These are phyloP conservation scores for Limnomonas spitsbergensis DNA, from an alignment of 139 green algal genomes.

Conservation along the genomic window DNA sequence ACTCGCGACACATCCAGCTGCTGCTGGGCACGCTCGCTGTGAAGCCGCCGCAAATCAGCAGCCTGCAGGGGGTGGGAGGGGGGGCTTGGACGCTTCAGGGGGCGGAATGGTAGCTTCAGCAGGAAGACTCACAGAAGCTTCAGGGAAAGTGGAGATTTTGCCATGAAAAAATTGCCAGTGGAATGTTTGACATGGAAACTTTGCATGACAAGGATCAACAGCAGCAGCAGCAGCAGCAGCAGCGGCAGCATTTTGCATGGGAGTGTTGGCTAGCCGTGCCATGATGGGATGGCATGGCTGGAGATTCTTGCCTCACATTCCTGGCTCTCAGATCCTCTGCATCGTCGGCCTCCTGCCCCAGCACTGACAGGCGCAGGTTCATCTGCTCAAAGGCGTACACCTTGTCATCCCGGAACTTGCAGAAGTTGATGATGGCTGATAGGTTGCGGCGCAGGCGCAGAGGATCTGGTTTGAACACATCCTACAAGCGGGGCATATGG, in stretches of 20 bases:
- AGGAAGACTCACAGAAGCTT: no score
- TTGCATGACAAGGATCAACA: no score
- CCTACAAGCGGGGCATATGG: constrained; percentile 45
- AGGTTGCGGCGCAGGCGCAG: constrained; percentile 71
- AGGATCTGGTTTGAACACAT: constrained; percentile 87
- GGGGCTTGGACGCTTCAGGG: no score
- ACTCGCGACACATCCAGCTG: constrained; percentile 52
- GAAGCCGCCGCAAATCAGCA: constrained; percentile 54
- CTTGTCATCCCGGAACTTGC: constrained; percentile 91
- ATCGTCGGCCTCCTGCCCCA: constrained; percentile 41
- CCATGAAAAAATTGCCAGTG: no score
- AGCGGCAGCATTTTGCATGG: no score
- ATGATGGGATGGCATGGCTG: no score
- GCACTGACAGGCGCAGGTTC: constrained; percentile 24
- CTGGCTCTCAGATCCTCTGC: constrained; percentile 43
- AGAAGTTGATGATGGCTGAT: constrained; percentile 92
- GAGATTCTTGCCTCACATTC: constrained; percentile 47
- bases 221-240: no score
- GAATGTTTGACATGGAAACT: no score
- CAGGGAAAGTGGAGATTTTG: no score
- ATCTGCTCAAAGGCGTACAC: constrained; percentile 10
- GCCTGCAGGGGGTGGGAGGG: constrained; percentile 33
- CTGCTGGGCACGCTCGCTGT: constrained; percentile 35
- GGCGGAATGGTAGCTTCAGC: no score
- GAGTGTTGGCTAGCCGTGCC: no score